Evolutionary conservation across 441 rosid genomes (phyloP).

Genomic region (Adansonia rubrostipa): DNA sequence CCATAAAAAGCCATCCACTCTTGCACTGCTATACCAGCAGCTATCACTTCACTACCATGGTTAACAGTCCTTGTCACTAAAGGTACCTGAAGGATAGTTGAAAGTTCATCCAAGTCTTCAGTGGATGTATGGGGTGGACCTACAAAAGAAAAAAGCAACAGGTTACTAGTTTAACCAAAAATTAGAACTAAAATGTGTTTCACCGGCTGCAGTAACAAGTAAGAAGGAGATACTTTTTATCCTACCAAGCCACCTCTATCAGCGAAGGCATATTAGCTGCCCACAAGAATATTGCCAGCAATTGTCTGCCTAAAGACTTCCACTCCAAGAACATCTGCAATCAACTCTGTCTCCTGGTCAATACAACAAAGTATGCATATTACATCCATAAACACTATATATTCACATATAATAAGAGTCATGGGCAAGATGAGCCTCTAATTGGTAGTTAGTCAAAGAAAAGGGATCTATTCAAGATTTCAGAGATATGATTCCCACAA

Average conservation of each 20-base stretch:
- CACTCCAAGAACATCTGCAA: conserved; percentile 84
- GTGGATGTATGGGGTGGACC: conserved; percentile 87
- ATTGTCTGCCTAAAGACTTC: conserved; percentile 86
- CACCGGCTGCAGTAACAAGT: not conserved
- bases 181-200: not conserved
- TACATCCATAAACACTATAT: not conserved
- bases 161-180: not conserved
- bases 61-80: conserved; percentile 87
- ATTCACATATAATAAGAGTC: not conserved
- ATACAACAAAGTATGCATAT: not conserved
- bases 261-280: conserved; percentile 76
- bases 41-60: conserved; percentile 85
- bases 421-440: not conserved
- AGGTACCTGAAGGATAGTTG: conserved; percentile 85
- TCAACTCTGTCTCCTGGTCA: conserved; percentile 72
- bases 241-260: conserved; percentile 83
- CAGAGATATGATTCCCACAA: not conserved
- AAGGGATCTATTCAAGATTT: not conserved
- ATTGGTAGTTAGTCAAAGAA: not conserved
- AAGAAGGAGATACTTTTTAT: not conserved
- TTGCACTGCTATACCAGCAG: conserved; percentile 75
- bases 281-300: conserved; percentile 81
- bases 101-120: conserved; percentile 89
- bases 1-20: conserved; percentile 93
- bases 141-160: conserved; percentile 28